Conservation (phyloP, 139 green algal species). For the Axilococcus clingmanii region DNA sequence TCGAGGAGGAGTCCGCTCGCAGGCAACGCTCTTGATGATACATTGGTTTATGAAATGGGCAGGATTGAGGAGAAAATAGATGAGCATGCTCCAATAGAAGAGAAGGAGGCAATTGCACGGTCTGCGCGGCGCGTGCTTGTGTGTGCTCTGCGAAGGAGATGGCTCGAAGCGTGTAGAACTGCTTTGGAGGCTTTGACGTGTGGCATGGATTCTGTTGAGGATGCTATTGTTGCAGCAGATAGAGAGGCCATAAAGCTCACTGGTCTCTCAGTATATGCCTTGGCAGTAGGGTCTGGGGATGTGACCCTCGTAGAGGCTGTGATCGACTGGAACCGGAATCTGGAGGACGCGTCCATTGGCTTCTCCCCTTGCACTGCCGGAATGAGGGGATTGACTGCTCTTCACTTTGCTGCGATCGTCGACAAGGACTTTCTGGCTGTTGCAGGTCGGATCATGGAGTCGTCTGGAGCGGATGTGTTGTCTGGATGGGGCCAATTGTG, state of each 20-base stretch:
- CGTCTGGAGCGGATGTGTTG: conserved; percentile 15
- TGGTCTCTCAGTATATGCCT: conserved; percentile 28
- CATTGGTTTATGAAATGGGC: conserved; percentile 16
- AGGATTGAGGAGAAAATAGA: neutral
- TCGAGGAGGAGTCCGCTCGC: neutral
- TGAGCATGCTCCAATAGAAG: neutral
- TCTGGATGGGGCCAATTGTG: conserved; percentile 11
- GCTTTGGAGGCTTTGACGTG: too few relatives aligned
- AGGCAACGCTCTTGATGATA: conserved; percentile 5
- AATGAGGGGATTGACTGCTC: conserved; percentile 17
- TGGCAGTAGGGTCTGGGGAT: conserved; percentile 27
- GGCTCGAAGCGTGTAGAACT: too few relatives aligned
- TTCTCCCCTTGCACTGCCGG: conserved; percentile 10
- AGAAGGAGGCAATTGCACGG: neutral
- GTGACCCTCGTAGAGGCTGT: conserved; percentile 15
- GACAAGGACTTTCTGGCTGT: too few relatives aligned
- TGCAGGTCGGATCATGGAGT: too few relatives aligned
- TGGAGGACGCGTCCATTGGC: conserved; percentile 10
- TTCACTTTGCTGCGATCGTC: conserved; percentile 38
- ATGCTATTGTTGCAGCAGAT: neutral
- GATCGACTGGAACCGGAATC: conserved; percentile 15
- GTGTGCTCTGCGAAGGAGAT: too few relatives aligned
- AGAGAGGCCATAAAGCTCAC: conserved; percentile 3
- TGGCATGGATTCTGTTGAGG: neutral
- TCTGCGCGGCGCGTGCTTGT: neutral